Conservation (phyloP, 2,329 filamentous ascomycete species). For the Coniochaeta sp. region DNA sequence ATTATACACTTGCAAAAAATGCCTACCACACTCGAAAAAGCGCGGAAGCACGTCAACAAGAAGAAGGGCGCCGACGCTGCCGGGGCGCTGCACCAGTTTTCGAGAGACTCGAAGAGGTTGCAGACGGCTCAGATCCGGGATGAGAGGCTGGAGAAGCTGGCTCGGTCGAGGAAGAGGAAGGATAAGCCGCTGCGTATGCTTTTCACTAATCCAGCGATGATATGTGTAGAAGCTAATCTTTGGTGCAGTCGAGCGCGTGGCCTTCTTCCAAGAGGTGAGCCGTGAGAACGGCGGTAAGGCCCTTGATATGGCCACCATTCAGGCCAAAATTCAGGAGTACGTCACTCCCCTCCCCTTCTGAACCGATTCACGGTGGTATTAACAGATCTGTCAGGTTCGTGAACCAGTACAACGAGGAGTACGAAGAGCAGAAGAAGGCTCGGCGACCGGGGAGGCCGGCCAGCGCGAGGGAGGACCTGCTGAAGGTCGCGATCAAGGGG, state of each 20-base stretch:
- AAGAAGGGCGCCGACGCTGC: slow-evolving; percentile 71
- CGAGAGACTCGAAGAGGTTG: slow-evolving; percentile 75
- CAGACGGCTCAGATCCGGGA: slow-evolving; percentile 75
- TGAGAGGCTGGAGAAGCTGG: slow-evolving; percentile 69
- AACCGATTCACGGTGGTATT: not conserved
- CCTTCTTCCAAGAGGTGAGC: slow-evolving; percentile 65
- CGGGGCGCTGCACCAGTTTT: slow-evolving; percentile 72
- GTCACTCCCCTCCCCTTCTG: slow-evolving; percentile 13
- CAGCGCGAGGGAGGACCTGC: slow-evolving; percentile 66
- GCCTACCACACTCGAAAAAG: slow-evolving; percentile 73
- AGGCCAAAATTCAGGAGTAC: slow-evolving; percentile 56
- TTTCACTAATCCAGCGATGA: not conserved
- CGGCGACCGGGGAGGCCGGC: slow-evolving; percentile 75
- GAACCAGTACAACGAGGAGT: slow-evolving; percentile 65
- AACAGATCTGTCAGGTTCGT: slow-evolving; percentile 44
- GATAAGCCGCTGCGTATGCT: slow-evolving; percentile 66
- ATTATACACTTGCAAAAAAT: slow-evolving; percentile 37
- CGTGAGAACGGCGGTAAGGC: slow-evolving; percentile 42
- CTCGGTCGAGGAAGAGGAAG: slow-evolving; percentile 61
- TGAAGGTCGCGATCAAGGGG: slow-evolving; percentile 62
- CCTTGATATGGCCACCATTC: slow-evolving; percentile 49
- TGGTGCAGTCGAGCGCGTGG: slow-evolving; percentile 54
- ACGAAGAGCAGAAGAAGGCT: slow-evolving; percentile 56
- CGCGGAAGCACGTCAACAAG: slow-evolving; percentile 83
- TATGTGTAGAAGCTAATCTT: not conserved